Base-by-base conservation (phyloP, 2,329 filamentous ascomycete genomes). In the Dryadomyces sulphureus region DNA sequence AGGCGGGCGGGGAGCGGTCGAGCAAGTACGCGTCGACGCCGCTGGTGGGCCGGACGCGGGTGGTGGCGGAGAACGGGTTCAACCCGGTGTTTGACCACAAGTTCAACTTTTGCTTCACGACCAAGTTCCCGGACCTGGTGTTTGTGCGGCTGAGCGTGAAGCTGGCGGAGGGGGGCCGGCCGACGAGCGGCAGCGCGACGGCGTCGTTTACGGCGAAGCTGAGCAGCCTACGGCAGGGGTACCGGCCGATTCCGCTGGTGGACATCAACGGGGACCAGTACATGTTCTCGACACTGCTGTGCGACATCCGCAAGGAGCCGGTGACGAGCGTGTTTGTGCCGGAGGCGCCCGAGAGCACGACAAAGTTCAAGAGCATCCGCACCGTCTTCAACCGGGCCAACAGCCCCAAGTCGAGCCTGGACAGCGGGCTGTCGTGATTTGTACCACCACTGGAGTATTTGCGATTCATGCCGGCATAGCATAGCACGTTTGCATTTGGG, bases 151-250 rank as follows among this genome's bases (percentile, higher is more conserved):
- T 87, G 77, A 89, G 82, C 21, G 87, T 96, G 46, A 90, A 85
- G 72, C 84, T 92, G 54, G 89, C 88, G 1, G 71, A 77, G 49
- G 85, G 90, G 58, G 84, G 84, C 38, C 81, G 69, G 53, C 75
- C 77, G 53, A 84, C 75, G 48, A 80, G 80, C 51, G 64, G 71
- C 56, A 61, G 75, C 62, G 64, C 73, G 53, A 67, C 86, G 20
- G 92, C 87, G 3, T 92, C 84, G 1, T 96, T 90, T 63, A 96
- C 87, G 2, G 89, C 86, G 51, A 96, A 96, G 65, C 78, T 96
- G 44, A 81, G 73, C 65, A 93, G 81, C 59, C 74, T 96, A 38
- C 87, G 90, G 59, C 81, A 92, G 62, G 92, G 92, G 24, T 96
- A 92, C 62, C 87, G 90, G 50, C 93, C 94, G 50, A 70, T 96